A percentile compares a stretch with the other conserved stretches of the same genome.
phyloP scores from a whole-genome alignment of 768 basidiomycete species.

The Tricholoma terreum region DNA sequence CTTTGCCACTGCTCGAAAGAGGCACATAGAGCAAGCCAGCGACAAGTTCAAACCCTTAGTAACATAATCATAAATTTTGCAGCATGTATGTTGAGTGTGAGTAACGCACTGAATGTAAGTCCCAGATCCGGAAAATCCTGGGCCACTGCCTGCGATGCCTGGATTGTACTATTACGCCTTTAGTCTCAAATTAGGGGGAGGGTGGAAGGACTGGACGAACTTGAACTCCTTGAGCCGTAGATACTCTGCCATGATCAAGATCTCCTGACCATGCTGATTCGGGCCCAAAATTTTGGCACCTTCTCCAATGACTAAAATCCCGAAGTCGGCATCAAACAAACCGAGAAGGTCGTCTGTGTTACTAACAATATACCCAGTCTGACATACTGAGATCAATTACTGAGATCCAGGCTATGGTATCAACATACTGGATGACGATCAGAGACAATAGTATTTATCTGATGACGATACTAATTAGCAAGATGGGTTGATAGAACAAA shows the following conservation, averaged over 20 bases:
- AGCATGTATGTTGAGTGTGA: neutral
- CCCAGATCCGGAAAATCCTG: conserved; percentile 71
- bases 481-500: neutral
- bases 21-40: conserved; percentile 77
- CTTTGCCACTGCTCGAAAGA: conserved; percentile 65
- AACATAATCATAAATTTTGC: neutral
- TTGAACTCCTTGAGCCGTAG: conserved; percentile 69
- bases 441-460: conserved; percentile 72
- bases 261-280: conserved; percentile 72
- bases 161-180: conserved; percentile 47
- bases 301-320: conserved; percentile 68
- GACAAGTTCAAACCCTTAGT: conserved; percentile 54
- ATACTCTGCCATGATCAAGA: conserved; percentile 77
- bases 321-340: conserved; percentile 77
- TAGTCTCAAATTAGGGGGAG: neutral
- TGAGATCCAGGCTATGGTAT: neutral
- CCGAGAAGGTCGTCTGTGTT: conserved; percentile 76
- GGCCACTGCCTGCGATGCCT: conserved; percentile 66
- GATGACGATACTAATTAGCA: conserved; percentile 4
- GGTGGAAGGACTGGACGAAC: conserved; percentile 34
- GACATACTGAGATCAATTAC: neutral
- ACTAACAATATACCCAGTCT: conserved; percentile 75
- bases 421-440: conserved; percentile 56
- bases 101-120: conserved; percentile 42
- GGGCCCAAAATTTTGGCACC: conserved; percentile 69